These are phyloP conservation scores for Raphanus sativus DNA, from an alignment of 345 rosid genomes.

Conservation along the genomic window DNA sequence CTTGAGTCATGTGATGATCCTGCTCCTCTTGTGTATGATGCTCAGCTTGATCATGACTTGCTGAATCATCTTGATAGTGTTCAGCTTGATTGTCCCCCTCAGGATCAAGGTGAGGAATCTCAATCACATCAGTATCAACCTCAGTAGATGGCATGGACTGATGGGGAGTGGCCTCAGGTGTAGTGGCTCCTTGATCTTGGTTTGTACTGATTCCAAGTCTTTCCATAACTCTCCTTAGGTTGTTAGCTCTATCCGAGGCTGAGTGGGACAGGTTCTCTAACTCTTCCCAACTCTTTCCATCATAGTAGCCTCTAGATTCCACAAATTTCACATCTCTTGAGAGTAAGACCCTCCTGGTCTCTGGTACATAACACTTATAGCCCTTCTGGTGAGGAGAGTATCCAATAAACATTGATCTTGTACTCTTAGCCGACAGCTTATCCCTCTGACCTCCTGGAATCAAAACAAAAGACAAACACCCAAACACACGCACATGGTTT, in stretches of 20 bases:
- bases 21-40: no score
- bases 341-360: not conserved
- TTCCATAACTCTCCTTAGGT: not conserved
- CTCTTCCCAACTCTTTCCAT: not conserved
- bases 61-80: no score
- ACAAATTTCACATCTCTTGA: not conserved
- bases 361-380: not conserved
- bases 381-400: not conserved
- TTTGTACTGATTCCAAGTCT: not conserved
- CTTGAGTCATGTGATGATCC: no score
- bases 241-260: not conserved
- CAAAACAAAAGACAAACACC: not conserved
- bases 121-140: no score
- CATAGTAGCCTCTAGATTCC: not conserved
- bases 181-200: not conserved
- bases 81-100: no score
- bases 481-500: not conserved
- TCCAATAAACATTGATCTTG: not conserved
- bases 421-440: not conserved
- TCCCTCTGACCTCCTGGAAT: not conserved
- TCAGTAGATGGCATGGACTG: no score
- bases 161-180: no score
- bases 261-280: not conserved
- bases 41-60: no score
- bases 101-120: no score